A percentile compares a stretch with the other conserved stretches of the same genome.
These are phyloP conservation scores for Diplodia intermedia DNA, from an alignment of 2,329 filamentous ascomycete genomes.

Conservation along the genomic window DNA sequence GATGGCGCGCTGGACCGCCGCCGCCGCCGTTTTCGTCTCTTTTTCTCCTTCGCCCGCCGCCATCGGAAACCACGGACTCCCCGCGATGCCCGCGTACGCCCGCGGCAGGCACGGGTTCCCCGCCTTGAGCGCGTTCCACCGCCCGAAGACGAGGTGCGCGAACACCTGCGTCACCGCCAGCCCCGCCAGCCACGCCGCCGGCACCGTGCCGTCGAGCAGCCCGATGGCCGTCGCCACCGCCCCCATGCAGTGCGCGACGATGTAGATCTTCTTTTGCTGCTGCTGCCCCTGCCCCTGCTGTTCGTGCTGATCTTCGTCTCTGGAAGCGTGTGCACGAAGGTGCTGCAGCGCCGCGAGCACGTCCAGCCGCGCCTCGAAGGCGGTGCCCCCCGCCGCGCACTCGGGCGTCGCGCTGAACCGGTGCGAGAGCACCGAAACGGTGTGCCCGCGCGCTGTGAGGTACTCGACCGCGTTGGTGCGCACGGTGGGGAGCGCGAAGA, in stretches of 20 bases:
- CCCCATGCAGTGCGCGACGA: conserved; percentile 69
- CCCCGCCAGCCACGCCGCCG: conserved; percentile 63
- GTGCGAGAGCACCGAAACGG: conserved; percentile 64
- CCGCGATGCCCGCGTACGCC: not conserved
- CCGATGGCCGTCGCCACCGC: conserved; percentile 65
- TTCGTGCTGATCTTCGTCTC: too few relatives aligned
- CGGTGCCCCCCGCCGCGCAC: conserved; percentile 63
- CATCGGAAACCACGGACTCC: conserved; percentile 10
- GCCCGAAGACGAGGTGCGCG: conserved; percentile 66
- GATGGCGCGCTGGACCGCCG: not conserved
- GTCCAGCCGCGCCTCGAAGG: conserved; percentile 66
- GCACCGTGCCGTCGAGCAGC: conserved; percentile 68
- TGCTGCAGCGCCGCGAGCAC: conserved; percentile 62
- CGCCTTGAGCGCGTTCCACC: conserved; percentile 63
- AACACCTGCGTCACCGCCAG: conserved; percentile 68
- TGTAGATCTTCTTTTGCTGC: conserved; percentile 57
- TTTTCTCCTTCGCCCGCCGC: not conserved
- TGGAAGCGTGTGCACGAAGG: conserved; percentile 52
- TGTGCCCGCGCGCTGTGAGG: conserved; percentile 66
- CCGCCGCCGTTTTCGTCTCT: too few relatives aligned
- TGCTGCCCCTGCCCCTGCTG: too few relatives aligned
- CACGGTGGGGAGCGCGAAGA: conserved; percentile 68
- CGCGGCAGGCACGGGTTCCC: conserved; percentile 24
- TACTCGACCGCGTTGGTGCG: conserved; percentile 69
- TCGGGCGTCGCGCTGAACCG: conserved; percentile 63